Evolutionary conservation across 202 grass and related monocot genomes (phyloP).

Genomic region (Setaria viridis): DNA sequence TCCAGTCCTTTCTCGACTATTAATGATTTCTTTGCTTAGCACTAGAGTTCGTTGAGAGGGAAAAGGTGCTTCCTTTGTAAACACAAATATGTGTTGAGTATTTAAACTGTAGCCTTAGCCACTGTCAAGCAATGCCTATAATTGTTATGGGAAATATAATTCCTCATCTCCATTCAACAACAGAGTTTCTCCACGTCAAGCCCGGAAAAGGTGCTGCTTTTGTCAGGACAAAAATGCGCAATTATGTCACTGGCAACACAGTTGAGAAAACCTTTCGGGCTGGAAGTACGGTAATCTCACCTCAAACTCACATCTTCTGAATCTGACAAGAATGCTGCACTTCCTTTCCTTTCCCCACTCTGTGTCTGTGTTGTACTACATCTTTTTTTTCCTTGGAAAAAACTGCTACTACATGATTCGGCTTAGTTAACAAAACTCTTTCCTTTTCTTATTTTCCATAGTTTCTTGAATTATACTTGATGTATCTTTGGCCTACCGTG

Average conservation of each 20-base stretch:
- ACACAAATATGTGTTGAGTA: neutral
- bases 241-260: conserved; percentile 91
- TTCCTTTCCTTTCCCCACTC: neutral
- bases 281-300: conserved; percentile 87
- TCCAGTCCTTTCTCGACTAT: neutral
- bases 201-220: conserved; percentile 98
- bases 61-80: neutral
- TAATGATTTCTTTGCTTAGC: neutral
- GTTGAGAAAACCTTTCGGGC: conserved; percentile 99
- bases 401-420: neutral
- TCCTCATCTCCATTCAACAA: conserved; percentile 31
- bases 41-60: neutral
- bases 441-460: neutral
- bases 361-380: neutral
- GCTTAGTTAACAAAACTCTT: neutral
- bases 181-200: conserved; percentile 98
- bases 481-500: neutral
- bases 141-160: neutral
- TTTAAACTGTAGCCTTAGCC: neutral
- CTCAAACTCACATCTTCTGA: conserved; percentile 31
- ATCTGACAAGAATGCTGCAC: neutral
- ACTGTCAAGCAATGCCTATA: neutral
- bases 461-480: neutral
- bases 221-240: conserved; percentile 88
- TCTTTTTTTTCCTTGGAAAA: neutral